phyloP scores from a whole-genome alignment of 2,329 filamentous ascomycete genomes.

The Exophiala sideris region DNA sequence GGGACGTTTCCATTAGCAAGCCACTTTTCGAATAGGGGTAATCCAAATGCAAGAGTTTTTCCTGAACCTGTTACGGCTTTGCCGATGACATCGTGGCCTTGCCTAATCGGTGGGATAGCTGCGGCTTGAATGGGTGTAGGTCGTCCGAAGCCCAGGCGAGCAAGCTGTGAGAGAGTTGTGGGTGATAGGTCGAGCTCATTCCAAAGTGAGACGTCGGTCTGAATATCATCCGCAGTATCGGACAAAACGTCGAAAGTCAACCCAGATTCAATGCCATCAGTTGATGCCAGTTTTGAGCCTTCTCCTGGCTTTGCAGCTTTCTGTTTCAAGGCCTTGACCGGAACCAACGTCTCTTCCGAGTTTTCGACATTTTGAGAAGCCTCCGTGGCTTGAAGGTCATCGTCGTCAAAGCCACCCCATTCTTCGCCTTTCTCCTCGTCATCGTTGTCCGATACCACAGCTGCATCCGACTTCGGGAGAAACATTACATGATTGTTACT shows the following conservation, averaged over 20 bases:
- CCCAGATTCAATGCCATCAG: constrained; percentile 13
- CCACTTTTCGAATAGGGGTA: constrained; percentile 86
- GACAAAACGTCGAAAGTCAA: constrained; percentile 28
- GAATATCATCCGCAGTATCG: constrained; percentile 46
- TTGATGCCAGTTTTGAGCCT: constrained; percentile 29
- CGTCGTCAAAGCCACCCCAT: constrained; percentile 65
- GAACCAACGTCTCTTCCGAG: neutral
- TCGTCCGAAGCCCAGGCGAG: constrained; percentile 72
- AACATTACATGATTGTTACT: constrained; percentile 64
- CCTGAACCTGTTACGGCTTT: constrained; percentile 96
- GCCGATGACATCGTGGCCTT: constrained; percentile 86
- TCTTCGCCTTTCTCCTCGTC: constrained; percentile 48
- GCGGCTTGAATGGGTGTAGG: constrained; percentile 79
- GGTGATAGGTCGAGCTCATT: constrained; percentile 68
- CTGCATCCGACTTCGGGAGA: constrained; percentile 43
- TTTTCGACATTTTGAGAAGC: neutral
- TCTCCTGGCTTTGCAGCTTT: constrained; percentile 1
- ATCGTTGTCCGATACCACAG: constrained; percentile 30
- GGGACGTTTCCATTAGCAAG: constrained; percentile 40
- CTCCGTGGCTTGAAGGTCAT: constrained; percentile 30
- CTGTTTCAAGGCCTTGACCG: neutral
- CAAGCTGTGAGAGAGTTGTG: constrained; percentile 67
- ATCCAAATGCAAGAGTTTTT: constrained; percentile 91
- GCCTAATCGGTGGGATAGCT: constrained; percentile 76
- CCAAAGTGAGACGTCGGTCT: constrained; percentile 75